phyloP scores from a whole-genome alignment of 345 rosid genomes.

The Salix exigua region DNA sequence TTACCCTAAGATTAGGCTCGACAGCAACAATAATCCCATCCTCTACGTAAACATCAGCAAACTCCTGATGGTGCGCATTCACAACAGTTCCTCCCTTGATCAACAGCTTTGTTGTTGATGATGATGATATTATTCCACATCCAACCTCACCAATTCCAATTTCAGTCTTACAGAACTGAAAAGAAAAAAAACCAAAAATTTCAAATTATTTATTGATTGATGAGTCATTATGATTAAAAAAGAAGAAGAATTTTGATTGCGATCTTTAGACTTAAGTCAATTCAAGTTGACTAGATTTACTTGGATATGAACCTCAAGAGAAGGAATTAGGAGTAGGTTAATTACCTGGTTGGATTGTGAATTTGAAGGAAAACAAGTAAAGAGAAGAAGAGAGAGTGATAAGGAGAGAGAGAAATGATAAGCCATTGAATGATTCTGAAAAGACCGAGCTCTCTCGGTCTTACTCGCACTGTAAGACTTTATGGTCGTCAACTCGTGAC shows the following conservation, averaged over 20 bases:
- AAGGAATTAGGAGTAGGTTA: too few species aligned
- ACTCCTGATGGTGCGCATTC: slow-evolving; percentile 73
- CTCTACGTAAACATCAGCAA: slow-evolving; percentile 88
- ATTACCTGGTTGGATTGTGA: too few species aligned
- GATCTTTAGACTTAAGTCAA: too few species aligned
- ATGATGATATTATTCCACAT: slow-evolving; percentile 36
- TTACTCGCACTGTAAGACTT: not conserved
- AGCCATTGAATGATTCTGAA: not conserved
- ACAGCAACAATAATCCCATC: slow-evolving; percentile 69
- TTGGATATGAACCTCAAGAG: too few species aligned
- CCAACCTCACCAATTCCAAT: slow-evolving; percentile 32
- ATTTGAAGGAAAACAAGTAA: too few species aligned
- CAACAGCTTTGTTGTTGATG: slow-evolving; percentile 53
- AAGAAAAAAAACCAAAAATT: not conserved
- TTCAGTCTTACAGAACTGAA: slow-evolving; percentile 58
- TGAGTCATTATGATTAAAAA: too few species aligned
- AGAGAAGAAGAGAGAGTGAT: too few species aligned
- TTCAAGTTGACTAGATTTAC: too few species aligned
- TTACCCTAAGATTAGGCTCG: slow-evolving; percentile 62
- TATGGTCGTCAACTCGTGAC: not conserved
- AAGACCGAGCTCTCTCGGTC: not conserved
- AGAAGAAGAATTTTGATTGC: too few species aligned
- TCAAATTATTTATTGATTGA: too few species aligned
- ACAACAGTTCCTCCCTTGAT: slow-evolving; percentile 89
- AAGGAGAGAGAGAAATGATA: too few species aligned